phyloP scores from a whole-genome alignment of 305 asterid genomes.

The Fraxinus nigra region DNA sequence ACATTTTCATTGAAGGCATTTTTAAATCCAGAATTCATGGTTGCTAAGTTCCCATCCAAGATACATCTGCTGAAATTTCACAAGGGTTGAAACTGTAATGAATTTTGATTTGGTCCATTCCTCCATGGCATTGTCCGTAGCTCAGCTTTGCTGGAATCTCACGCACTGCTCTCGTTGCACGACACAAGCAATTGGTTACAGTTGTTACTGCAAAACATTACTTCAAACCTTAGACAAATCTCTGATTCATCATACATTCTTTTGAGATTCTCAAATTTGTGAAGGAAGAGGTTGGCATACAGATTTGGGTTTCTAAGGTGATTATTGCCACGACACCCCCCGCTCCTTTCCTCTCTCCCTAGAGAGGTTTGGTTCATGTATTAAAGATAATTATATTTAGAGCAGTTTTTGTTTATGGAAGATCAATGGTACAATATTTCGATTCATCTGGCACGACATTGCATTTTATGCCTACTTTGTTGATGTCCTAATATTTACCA shows the following conservation, averaged over 20 bases:
- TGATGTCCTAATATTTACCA: not conserved
- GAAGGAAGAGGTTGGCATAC: not conserved
- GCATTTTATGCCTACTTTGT: not conserved
- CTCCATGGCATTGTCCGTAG: not conserved
- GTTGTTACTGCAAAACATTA: not conserved
- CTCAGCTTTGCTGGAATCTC: not conserved
- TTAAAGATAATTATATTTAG: not conserved
- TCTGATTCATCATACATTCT: slow-evolving; percentile 4
- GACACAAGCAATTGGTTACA: not conserved
- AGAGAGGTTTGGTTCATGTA: not conserved
- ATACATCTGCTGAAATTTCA: not conserved
- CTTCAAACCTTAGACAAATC: not conserved
- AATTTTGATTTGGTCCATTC: not conserved
- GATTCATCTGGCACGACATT: not conserved
- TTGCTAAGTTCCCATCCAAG: not conserved
- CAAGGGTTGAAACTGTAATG: not conserved
- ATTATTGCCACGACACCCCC: not conserved
- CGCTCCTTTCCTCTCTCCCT: not conserved
- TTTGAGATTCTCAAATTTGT: slow-evolving; percentile 7
- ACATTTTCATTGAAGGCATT: slow-evolving; percentile 1
- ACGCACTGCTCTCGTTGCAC: not conserved
- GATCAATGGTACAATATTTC: not conserved
- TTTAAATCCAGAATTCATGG: not conserved
- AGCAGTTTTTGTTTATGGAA: not conserved
- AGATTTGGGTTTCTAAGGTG: not conserved